Percentiles rank a stretch among this genome's conserved stretches.
These are phyloP conservation scores for Eucalyptus decipiens DNA, from an alignment of 345 rosid species.

Conservation along the genomic window DNA sequence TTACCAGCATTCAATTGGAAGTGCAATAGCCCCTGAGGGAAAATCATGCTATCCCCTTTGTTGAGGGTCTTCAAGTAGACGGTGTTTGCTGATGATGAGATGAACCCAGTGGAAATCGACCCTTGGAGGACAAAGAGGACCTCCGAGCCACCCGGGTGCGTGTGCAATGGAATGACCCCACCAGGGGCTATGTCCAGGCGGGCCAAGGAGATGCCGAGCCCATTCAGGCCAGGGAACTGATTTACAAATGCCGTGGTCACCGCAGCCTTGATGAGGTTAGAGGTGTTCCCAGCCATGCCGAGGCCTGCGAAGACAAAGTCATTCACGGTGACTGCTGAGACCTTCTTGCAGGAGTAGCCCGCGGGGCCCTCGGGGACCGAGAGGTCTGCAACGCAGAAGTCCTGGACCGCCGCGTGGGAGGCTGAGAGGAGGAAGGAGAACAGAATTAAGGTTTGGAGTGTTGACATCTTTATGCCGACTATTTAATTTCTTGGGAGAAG, in stretches of 20 bases:
- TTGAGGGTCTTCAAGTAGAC: slow-evolving; percentile 39
- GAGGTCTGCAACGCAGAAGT: slow-evolving; percentile 69
- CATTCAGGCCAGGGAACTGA: slow-evolving; percentile 51
- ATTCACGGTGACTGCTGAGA: slow-evolving; percentile 26
- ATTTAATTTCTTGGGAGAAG: neutral
- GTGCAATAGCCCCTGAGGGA: slow-evolving; percentile 68
- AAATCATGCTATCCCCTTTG: slow-evolving; percentile 52
- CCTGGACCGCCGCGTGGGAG: slow-evolving; percentile 46
- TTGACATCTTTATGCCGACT: neutral
- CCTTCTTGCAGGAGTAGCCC: slow-evolving; percentile 61
- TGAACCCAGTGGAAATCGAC: slow-evolving; percentile 56
- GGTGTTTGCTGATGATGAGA: slow-evolving; percentile 37
- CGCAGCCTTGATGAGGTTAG: slow-evolving; percentile 61
- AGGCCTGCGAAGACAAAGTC: slow-evolving; percentile 65
- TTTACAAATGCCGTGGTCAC: slow-evolving; percentile 55
- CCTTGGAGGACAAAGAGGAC: slow-evolving; percentile 42
- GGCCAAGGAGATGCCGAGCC: slow-evolving; percentile 66
- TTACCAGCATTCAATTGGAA: slow-evolving; percentile 56
- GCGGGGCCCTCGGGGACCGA: slow-evolving; percentile 40
- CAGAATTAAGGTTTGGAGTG: slow-evolving; percentile 20
- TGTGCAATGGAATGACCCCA: slow-evolving; percentile 70
- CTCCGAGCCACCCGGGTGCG: slow-evolving; percentile 71
- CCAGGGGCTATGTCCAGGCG: slow-evolving; percentile 61
- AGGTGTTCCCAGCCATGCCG: slow-evolving; percentile 42
- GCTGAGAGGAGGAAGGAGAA: slow-evolving; percentile 24